These are phyloP conservation scores for Aquilaria sinensis DNA, from an alignment of 345 rosid genomes.

Conservation along the genomic window DNA sequence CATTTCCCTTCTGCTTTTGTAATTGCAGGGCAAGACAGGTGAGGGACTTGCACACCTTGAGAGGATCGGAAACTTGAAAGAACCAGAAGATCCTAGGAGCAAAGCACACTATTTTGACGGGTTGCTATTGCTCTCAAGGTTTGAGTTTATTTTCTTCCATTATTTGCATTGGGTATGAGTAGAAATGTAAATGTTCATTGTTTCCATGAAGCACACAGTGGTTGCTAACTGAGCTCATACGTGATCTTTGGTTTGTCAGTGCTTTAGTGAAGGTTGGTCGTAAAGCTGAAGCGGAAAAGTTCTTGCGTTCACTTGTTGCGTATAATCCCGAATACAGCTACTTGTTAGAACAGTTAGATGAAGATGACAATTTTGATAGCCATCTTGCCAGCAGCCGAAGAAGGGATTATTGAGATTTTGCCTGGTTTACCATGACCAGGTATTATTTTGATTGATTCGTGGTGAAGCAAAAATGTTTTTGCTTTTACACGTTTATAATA, in stretches of 20 bases:
- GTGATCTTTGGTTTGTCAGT: conserved; percentile 30
- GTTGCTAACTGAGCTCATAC: no score
- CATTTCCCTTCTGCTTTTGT: background rate
- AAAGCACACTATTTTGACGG: conserved; percentile 73
- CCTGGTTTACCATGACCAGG: no score
- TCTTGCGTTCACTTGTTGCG: conserved; percentile 56
- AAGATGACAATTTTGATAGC: conserved; percentile 27
- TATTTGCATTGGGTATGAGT: background rate
- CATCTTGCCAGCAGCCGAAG: conserved; percentile 44
- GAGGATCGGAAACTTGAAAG: conserved; percentile 56
- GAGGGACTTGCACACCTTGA: conserved; percentile 74
- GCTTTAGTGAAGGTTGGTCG: conserved; percentile 50
- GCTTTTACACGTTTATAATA: no score
- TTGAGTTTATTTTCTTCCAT: conserved; percentile 5
- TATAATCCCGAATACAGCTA: conserved; percentile 45
- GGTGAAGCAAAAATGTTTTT: no score
- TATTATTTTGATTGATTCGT: no score
- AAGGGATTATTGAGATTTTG: conserved; percentile 32
- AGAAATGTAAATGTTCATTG: no score
- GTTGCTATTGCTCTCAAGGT: conserved; percentile 68
- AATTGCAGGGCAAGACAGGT: conserved; percentile 51
- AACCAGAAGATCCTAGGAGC: conserved; percentile 66
- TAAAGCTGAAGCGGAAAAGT: conserved; percentile 63
- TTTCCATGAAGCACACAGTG: no score
- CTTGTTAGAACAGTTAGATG: conserved; percentile 56